Evolutionary conservation across 2,329 filamentous ascomycete species (phyloP).

Genomic region (Ophiostoma angusticollis): DNA sequence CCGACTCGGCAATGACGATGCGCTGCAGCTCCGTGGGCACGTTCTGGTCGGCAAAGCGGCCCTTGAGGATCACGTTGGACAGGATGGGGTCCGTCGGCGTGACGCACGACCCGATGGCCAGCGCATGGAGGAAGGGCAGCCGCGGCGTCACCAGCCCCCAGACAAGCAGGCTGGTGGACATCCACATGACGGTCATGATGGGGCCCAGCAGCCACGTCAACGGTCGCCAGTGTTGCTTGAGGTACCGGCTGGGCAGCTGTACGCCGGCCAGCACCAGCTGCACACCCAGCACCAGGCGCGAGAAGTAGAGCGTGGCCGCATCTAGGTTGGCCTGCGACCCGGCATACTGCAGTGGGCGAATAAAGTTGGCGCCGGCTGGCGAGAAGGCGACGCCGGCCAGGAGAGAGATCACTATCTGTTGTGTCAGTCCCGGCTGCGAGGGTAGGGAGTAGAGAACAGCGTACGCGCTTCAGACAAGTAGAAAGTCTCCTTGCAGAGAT

Average conservation of each 20-base stretch:
- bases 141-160: conserved; percentile 58
- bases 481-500: conserved; percentile 76
- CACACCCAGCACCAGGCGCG: conserved; percentile 74
- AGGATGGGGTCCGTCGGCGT: conserved; percentile 84
- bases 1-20: conserved; percentile 70
- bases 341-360: conserved; percentile 66
- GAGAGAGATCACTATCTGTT: conserved; percentile 60
- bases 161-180: conserved; percentile 65
- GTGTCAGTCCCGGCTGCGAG: neutral
- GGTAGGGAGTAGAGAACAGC: conserved; percentile 30
- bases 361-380: conserved; percentile 61
- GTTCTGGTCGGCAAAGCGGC: conserved; percentile 70
- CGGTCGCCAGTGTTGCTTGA: conserved; percentile 65
- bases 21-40: conserved; percentile 70
- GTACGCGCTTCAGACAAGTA: conserved; percentile 82
- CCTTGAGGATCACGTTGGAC: conserved; percentile 79
- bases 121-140: conserved; percentile 61
- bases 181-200: conserved; percentile 79
- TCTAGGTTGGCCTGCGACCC: conserved; percentile 45
- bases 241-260: conserved; percentile 72
- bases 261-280: conserved; percentile 83
- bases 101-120: conserved; percentile 75
- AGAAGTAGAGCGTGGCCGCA: conserved; percentile 69
- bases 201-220: conserved; percentile 65
- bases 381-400: conserved; percentile 68